Percentiles rank a stretch among this genome's conserved stretches.
Evolutionary conservation across 176 grass and related monocot species (phyloP).

Genomic region (Aegilops longissima): DNA sequence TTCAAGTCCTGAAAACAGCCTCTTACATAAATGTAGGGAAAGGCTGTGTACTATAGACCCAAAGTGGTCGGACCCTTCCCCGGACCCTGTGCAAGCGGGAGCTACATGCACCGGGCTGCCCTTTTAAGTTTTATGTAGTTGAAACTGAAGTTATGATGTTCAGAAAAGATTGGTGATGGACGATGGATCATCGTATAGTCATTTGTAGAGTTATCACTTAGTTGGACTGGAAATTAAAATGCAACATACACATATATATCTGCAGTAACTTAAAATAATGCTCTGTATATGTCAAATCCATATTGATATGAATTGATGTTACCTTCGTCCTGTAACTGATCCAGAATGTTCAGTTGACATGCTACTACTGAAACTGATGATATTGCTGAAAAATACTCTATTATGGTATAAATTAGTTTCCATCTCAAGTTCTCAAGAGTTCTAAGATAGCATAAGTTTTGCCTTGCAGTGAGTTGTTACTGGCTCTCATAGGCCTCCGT

Average conservation of each 20-base stretch:
- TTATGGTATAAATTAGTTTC: background rate
- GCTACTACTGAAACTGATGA: background rate
- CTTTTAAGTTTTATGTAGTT: background rate
- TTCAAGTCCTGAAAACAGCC: too few relatives aligned
- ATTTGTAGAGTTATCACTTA: background rate
- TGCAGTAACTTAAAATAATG: background rate
- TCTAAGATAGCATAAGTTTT: slow-evolving; percentile 16
- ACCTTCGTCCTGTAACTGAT: background rate
- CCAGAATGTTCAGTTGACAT: background rate
- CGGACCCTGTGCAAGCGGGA: too few relatives aligned
- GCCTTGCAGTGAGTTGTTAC: slow-evolving; percentile 55
- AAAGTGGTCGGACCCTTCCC: too few relatives aligned
- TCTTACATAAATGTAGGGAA: too few relatives aligned
- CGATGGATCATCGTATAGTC: background rate
- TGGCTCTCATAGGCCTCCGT: slow-evolving; percentile 56
- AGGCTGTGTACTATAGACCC: too few relatives aligned
- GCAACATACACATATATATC: background rate
- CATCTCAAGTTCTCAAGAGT: background rate
- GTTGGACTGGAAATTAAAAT: background rate
- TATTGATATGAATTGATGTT: background rate
- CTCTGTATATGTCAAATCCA: background rate
- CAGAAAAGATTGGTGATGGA: background rate
- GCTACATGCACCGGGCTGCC: too few relatives aligned
- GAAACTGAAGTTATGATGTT: background rate
- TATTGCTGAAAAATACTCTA: background rate